Percentiles rank a stretch among this genome's conserved stretches.
These are phyloP conservation scores for Anthostomella pinea DNA, from an alignment of 2,329 filamentous ascomycete genomes.

Conservation along the genomic window DNA sequence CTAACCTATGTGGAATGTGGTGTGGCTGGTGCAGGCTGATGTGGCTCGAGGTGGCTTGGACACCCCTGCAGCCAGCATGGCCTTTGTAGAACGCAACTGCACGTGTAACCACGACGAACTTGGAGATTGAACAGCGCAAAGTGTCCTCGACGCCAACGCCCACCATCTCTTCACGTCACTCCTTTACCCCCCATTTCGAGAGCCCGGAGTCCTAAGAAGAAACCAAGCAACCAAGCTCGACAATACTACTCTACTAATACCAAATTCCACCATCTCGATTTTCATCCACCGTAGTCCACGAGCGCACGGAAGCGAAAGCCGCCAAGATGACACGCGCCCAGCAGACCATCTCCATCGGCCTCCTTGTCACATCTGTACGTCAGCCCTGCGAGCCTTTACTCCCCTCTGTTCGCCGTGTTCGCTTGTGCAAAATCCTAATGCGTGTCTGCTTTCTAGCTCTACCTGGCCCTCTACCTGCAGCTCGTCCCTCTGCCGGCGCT, in stretches of 20 bases:
- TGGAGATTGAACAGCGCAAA: too few relatives aligned
- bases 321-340: constrained; percentile 87
- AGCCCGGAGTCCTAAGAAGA: too few relatives aligned
- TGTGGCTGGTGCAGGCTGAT: too few relatives aligned
- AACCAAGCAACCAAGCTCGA: not conserved
- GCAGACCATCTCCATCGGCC: constrained; percentile 84
- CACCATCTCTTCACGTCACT: constrained; percentile 11
- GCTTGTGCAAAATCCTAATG: constrained; percentile 6
- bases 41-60: too few relatives aligned
- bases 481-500: constrained; percentile 76
- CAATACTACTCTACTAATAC: not conserved
- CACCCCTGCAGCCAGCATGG: too few relatives aligned
- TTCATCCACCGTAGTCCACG: not conserved
- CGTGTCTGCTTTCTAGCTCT: constrained; percentile 61
- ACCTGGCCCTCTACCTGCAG: constrained; percentile 80
- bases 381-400: constrained; percentile 5
- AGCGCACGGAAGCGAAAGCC: too few relatives aligned
- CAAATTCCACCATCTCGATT: not conserved
- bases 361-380: constrained; percentile 83
- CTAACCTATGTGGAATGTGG: too few relatives aligned
- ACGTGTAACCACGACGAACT: too few relatives aligned
- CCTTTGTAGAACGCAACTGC: too few relatives aligned
- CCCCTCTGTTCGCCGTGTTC: not conserved
- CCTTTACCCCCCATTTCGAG: constrained; percentile 8
- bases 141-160: constrained; percentile 7